Evolutionary conservation across 768 basidiomycete species (phyloP).

Genomic region (Tricholoma matsutake): DNA sequence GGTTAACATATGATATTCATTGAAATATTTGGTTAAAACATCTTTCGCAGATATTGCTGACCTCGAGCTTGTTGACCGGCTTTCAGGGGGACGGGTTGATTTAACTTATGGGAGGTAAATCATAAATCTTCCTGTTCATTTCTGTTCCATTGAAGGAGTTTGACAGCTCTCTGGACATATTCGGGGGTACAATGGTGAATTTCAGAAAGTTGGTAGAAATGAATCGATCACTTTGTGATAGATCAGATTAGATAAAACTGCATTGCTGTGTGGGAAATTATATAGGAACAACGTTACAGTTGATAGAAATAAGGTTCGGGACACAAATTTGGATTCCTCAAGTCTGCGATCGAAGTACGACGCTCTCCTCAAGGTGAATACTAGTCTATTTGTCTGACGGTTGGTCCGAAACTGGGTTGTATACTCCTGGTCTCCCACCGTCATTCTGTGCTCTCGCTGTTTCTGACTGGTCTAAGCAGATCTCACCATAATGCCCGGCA

Average conservation of each 20-base stretch:
- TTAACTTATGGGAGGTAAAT: slow-evolving; percentile 79
- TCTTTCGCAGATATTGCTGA: slow-evolving; percentile 67
- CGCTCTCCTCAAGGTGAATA: slow-evolving; percentile 43
- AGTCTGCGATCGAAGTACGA: slow-evolving; percentile 37
- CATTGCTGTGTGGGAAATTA: slow-evolving; percentile 20
- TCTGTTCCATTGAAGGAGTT: neutral
- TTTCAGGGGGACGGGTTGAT: slow-evolving; percentile 84
- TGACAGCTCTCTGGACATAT: slow-evolving; percentile 59
- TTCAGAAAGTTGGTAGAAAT: slow-evolving; percentile 30
- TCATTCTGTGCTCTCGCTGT: neutral
- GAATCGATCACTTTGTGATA: neutral
- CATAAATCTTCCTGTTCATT: neutral
- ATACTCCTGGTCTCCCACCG: neutral
- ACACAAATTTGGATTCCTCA: slow-evolving; percentile 27
- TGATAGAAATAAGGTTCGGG: slow-evolving; percentile 43
- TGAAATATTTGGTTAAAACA: neutral
- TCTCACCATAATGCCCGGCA: slow-evolving; percentile 70
- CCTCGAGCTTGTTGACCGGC: slow-evolving; percentile 70
- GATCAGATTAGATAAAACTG: slow-evolving; percentile 39
- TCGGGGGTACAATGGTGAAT: slow-evolving; percentile 64
- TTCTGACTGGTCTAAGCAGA: slow-evolving; percentile 2
- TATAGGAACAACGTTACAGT: slow-evolving; percentile 43
- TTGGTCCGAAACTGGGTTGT: neutral
- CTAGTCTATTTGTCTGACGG: slow-evolving; percentile 11
- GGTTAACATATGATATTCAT: slow-evolving; percentile 38